Evolutionary conservation across 2,329 filamentous ascomycete species (phyloP).

Genomic region (Fonsecaea multimorphosa): DNA sequence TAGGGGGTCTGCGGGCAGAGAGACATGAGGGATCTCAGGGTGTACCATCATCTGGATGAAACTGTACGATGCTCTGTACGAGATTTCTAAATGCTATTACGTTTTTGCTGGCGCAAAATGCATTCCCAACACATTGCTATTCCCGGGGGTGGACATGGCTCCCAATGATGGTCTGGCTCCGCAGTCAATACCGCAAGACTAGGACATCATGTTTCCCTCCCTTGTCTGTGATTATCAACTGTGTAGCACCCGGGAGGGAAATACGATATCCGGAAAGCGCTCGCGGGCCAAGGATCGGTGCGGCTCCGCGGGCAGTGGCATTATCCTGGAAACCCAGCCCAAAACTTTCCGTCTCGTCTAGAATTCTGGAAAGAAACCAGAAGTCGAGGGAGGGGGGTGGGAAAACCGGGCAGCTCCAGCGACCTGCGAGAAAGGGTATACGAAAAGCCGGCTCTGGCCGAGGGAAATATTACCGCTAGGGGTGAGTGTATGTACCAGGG

Average conservation of each 20-base stretch:
- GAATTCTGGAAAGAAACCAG: not conserved
- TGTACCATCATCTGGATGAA: constrained; percentile 12
- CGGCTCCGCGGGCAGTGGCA: constrained; percentile 20
- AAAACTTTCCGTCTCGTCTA: not conserved
- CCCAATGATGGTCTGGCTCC: not conserved
- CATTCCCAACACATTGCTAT: not conserved
- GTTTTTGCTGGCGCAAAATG: not conserved
- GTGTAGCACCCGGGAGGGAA: not conserved
- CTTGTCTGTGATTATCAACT: not conserved
- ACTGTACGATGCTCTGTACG: constrained; percentile 12
- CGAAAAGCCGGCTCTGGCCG: constrained; percentile 13
- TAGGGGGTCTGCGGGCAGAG: constrained; percentile 7
- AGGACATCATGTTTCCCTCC: not conserved
- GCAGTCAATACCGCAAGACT: not conserved
- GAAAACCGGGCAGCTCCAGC: not conserved
- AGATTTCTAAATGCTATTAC: constrained; percentile 13
- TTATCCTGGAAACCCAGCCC: not conserved
- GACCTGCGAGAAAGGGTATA: constrained; percentile 3
- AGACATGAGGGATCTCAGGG: constrained; percentile 1
- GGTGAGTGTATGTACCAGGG: not conserved
- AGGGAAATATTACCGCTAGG: not conserved
- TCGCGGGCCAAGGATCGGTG: constrained; percentile 17
- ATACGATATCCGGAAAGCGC: not conserved
- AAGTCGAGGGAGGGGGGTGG: not conserved
- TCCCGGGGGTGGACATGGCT: not conserved